Evolutionary conservation across 495 filamentous ascomycete species (phyloP), one percentile per base, ranked within the genome.

Genomic region (Penicillium malachiteum): DNA sequence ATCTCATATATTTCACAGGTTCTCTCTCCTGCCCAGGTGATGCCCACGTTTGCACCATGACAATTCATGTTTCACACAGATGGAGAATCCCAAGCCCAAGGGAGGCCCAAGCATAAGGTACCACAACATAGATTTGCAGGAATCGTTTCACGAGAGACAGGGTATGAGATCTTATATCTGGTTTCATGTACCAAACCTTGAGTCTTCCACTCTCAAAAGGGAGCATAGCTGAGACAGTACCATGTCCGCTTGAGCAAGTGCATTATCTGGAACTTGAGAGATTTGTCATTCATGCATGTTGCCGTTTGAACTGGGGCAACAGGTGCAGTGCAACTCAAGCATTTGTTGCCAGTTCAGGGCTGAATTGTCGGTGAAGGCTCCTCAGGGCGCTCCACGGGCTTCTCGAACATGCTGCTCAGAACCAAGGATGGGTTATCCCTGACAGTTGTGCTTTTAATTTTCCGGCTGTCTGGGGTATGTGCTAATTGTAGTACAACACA

Each of bases 361-460:
- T 9, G 17, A 52, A 54, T 14, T 46, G 49, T 46, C 34, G 49
- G 55, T 54, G 56, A 34, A 26, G 26, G 39, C 13, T 26, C 2
- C 10, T 11, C 16, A 10, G 49, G 9, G 18, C n/a, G 30, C 1
- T 30, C 12, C 17, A 12, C 12, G 11, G 34, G 21, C 34, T 39
- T 49, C 35, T 50, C 8, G 18, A 50, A 14, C 37, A 13, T 17
- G 14, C 0, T 11, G 35, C 12, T 9, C 17, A 38, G 16, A 43
- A 18, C 5, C 14, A 38, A 33, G 39, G 7, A 34, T 1, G 39
- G 7, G 17, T 1, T 17, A 48, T 52, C 18, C 30, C 21, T 56
- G 48, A 5, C 32, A 41, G 57, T 35, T 48, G 30, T 17, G 44
- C 40, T 39, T 47, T 14, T 13, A 56, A 60, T 60, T 49, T 17